phyloP scores from a whole-genome alignment of 108 stramenopile species.

The Fragilaria crotonensis region DNA sequence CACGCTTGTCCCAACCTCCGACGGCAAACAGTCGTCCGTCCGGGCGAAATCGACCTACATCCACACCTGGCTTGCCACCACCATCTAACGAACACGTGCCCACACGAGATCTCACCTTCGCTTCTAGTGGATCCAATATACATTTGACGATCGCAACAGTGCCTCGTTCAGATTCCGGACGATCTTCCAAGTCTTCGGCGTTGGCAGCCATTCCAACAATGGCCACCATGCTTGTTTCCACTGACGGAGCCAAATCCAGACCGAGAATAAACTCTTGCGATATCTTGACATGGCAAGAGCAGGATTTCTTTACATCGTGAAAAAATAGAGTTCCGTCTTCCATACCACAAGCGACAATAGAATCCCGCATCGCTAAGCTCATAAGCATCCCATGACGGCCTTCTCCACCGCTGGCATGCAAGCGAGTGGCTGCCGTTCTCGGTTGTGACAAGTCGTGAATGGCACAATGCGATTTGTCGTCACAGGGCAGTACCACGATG shows the following conservation, averaged over 20 bases:
- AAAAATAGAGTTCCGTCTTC: conserved; percentile 68
- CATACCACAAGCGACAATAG: conserved; percentile 73
- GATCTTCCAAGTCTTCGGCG: conserved; percentile 38
- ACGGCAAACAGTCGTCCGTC: conserved; percentile 75
- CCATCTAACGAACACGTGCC: conserved; percentile 51
- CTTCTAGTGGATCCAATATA: conserved; percentile 5
- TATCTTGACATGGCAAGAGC: background rate
- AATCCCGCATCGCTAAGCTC: conserved; percentile 48
- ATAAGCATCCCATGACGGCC: conserved; percentile 71
- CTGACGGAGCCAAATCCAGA: conserved; percentile 53
- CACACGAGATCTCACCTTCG: conserved; percentile 35
- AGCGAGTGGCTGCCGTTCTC: conserved; percentile 4
- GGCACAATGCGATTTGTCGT: conserved; percentile 32
- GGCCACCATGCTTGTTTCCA: conserved; percentile 33
- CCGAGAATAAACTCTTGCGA: conserved; percentile 61
- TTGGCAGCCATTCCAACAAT: conserved; percentile 76
- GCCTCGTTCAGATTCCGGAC: conserved; percentile 42
- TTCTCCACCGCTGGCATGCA: conserved; percentile 17
- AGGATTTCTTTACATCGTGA: conserved; percentile 31
- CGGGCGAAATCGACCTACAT: conserved; percentile 64
- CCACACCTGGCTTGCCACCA: conserved; percentile 61
- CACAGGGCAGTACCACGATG: conserved; percentile 54
- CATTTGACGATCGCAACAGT: conserved; percentile 50
- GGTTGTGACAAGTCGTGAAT: conserved; percentile 33
- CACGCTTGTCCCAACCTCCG: conserved; percentile 78